These are phyloP conservation scores for Lactifluus rugatus DNA, from an alignment of 768 basidiomycete genomes.

Conservation along the genomic window DNA sequence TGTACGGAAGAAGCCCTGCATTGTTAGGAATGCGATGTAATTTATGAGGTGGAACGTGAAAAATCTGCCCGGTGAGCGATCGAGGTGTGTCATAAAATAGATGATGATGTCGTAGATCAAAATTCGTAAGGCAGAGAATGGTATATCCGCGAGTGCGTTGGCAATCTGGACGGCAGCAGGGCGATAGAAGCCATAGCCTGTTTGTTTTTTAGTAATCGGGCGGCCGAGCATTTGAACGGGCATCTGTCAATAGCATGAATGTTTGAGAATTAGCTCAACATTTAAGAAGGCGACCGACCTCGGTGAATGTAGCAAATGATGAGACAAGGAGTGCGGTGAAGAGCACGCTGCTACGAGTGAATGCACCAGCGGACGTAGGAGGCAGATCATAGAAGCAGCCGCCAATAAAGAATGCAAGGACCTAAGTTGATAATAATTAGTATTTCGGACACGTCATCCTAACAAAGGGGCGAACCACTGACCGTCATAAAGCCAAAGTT, in stretches of 20 bases:
- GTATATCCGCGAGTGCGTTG: constrained; percentile 59
- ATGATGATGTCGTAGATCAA: constrained; percentile 56
- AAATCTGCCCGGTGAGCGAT: constrained; percentile 34
- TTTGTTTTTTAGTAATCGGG: constrained; percentile 64
- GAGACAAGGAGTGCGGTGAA: constrained; percentile 62
- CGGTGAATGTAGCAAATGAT: constrained; percentile 62
- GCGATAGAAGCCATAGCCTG: constrained; percentile 56
- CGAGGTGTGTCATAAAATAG: constrained; percentile 57
- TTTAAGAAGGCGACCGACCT: constrained; percentile 31
- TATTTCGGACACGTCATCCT: constrained; percentile 20
- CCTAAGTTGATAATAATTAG: neutral
- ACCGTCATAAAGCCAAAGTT: constrained; percentile 51
- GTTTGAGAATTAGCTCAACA: neutral
- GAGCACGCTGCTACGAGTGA: constrained; percentile 78
- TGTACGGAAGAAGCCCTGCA: constrained; percentile 82
- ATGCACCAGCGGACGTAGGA: constrained; percentile 67
- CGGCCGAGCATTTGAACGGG: constrained; percentile 75
- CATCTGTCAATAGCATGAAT: constrained; percentile 42
- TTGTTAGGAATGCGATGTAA: constrained; percentile 54
- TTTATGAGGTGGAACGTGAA: constrained; percentile 58
- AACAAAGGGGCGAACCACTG: constrained; percentile 39
- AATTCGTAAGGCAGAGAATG: constrained; percentile 54
- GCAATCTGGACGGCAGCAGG: constrained; percentile 56
- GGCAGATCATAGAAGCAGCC: constrained; percentile 69
- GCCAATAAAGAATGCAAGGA: constrained; percentile 55